Conservation (phyloP, 225 moss, liverwort and hornwort genomes). For the Anthoceros angustus region DNA sequence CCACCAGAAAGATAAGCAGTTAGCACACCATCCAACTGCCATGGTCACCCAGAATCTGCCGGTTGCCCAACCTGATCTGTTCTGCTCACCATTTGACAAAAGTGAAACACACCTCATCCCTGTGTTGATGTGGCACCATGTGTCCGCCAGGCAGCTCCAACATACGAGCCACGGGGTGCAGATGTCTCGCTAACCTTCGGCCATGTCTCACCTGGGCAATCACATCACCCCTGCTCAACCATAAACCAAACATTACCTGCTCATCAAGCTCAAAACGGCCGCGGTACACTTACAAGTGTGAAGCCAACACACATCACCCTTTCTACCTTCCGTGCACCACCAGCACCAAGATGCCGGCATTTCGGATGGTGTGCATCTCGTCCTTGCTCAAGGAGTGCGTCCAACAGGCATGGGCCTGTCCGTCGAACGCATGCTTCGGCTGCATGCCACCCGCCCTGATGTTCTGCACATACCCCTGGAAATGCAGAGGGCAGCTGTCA, state of each 20-base stretch:
- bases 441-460: constrained; percentile 54
- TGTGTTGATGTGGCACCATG: constrained; percentile 67
- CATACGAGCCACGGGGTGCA: constrained; percentile 67
- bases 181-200: constrained; percentile 50
- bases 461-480: constrained; percentile 64
- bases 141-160: constrained; percentile 87
- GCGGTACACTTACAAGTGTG: neutral
- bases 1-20: neutral
- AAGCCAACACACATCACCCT: neutral
- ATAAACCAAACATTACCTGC: neutral
- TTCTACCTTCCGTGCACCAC: constrained; percentile 78
- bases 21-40: neutral
- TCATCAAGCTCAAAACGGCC: neutral
- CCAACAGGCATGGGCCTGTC: constrained; percentile 84
- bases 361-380: constrained; percentile 43
- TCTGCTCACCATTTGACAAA: neutral
- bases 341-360: constrained; percentile 44
- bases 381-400: constrained; percentile 35
- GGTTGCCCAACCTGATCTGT: neutral
- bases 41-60: too few relatives aligned
- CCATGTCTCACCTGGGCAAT: constrained; percentile 86
- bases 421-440: constrained; percentile 75
- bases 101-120: constrained; percentile 39
- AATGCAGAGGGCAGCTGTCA: neutral
- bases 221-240: constrained; percentile 50